Conservation (phyloP, 192 early-diverging fungal species). For the Umbelopsis isabellina region DNA sequence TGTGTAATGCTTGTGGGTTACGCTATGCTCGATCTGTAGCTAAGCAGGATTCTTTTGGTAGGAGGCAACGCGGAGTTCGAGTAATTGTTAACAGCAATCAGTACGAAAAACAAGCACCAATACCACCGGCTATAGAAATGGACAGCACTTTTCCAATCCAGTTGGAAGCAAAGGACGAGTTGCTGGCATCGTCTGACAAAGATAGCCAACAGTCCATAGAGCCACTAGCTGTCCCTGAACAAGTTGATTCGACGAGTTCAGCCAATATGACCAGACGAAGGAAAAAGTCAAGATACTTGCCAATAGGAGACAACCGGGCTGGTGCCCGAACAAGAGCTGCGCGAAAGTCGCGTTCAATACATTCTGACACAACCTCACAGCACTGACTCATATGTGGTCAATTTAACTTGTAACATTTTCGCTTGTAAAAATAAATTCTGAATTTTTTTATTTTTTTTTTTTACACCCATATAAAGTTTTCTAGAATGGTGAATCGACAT, state of each 20-base stretch:
- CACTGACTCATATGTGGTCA: slow-evolving; percentile 7
- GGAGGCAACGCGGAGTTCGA: slow-evolving; percentile 19
- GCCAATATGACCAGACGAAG: neutral
- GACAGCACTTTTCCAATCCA: neutral
- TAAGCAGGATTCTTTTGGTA: slow-evolving; percentile 25
- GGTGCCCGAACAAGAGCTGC: slow-evolving; percentile 16
- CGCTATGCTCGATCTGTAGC: slow-evolving; percentile 40
- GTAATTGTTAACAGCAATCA: slow-evolving; percentile 6
- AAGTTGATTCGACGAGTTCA: neutral
- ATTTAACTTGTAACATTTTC: slow-evolving; percentile 1
- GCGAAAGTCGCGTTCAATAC: slow-evolving; percentile 7
- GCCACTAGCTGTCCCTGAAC: neutral
- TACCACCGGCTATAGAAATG: neutral
- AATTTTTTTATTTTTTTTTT: slow-evolving; percentile 7
- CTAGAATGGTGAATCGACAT: neutral
- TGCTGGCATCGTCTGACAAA: neutral
- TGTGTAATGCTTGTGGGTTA: slow-evolving; percentile 43
- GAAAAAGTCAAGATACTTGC: slow-evolving; percentile 8
- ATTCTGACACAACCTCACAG: neutral
- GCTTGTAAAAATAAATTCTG: slow-evolving; percentile 19
- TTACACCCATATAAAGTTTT: neutral
- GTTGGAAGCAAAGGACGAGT: no score
- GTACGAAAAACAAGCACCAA: neutral
- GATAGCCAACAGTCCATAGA: neutral
- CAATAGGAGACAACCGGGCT: slow-evolving; percentile 12